Evolutionary conservation across 139 green algal species (phyloP).

Genomic region (Coccomyxa sp.): DNA sequence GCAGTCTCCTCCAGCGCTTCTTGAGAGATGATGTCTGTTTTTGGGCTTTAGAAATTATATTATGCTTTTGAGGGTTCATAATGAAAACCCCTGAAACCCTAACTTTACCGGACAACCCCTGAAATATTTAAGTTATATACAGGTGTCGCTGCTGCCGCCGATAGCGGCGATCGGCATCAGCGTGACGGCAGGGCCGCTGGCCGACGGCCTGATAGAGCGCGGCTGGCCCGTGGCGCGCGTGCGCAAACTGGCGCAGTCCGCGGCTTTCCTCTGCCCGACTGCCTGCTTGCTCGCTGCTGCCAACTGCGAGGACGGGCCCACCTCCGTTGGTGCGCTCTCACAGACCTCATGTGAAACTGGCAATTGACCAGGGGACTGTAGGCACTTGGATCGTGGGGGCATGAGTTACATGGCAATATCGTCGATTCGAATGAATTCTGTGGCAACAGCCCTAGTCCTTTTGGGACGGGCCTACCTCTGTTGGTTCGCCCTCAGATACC

Average conservation of each 20-base stretch:
- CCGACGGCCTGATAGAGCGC: constrained; percentile 68
- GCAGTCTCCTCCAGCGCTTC: too few relatives aligned
- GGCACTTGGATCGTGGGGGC: too few relatives aligned
- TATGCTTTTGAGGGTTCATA: too few relatives aligned
- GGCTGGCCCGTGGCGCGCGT: constrained; percentile 62
- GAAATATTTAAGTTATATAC: constrained; percentile 8
- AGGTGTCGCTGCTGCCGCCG: constrained; percentile 80
- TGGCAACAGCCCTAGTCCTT: too few relatives aligned
- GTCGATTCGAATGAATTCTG: too few relatives aligned
- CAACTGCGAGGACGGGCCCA: constrained; percentile 20
- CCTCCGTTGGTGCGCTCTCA: constrained; percentile 15
- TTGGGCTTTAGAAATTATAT: too few relatives aligned
- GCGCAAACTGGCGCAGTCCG: constrained; percentile 79
- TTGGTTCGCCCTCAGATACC: constrained; percentile 6
- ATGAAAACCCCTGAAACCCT: too few relatives aligned
- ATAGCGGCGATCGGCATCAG: constrained; percentile 66
- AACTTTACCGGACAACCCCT: too few relatives aligned
- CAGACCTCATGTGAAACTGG: too few relatives aligned
- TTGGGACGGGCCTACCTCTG: constrained; percentile 12
- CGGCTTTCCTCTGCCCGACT: constrained; percentile 85
- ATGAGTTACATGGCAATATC: too few relatives aligned
- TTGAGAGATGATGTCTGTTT: too few relatives aligned
- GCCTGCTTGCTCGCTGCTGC: constrained; percentile 64
- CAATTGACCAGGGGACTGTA: too few relatives aligned
- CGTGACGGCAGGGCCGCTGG: constrained; percentile 48